Percentiles rank a stretch among this genome's conserved stretches.
phyloP scores from a whole-genome alignment of 2,329 filamentous ascomycete genomes.

The Penicillium sp. region DNA sequence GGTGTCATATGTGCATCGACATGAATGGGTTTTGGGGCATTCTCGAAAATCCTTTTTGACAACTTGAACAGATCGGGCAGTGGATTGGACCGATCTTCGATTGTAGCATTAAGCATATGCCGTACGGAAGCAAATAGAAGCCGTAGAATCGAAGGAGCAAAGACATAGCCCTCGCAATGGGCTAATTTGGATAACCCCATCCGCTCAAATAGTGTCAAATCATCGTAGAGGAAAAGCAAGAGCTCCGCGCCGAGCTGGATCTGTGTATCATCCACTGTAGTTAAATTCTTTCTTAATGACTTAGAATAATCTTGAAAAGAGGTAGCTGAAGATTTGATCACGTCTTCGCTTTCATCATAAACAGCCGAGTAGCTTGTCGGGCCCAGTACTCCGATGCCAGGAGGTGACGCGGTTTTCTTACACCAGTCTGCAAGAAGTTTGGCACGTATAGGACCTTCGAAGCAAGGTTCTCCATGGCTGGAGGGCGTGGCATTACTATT shows the following conservation, averaged over 20 bases:
- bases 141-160: constrained; percentile 18
- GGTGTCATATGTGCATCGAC: constrained; percentile 19
- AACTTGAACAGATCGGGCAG: constrained; percentile 11
- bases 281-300: constrained; percentile 2
- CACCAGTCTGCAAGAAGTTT: constrained; percentile 9
- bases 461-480: background rate
- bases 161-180: constrained; percentile 20
- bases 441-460: constrained; percentile 1
- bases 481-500: background rate
- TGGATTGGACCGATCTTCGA: constrained; percentile 11
- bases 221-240: constrained; percentile 17
- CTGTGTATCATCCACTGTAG: constrained; percentile 14
- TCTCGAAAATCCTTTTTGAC: constrained; percentile 21
- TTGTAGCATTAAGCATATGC: constrained; percentile 16
- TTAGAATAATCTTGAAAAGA: constrained; percentile 1
- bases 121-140: constrained; percentile 19
- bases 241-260: constrained; percentile 23
- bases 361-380: constrained; percentile 20
- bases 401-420: constrained; percentile 3
- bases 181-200: constrained; percentile 16
- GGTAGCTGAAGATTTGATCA: constrained; percentile 4
- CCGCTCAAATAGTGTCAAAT: constrained; percentile 20
- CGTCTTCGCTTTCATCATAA: constrained; percentile 15
- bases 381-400: constrained; percentile 15
- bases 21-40: constrained; percentile 14